Conservation (phyloP, 768 basidiomycete species). For the Kwoniella sp. region DNA sequence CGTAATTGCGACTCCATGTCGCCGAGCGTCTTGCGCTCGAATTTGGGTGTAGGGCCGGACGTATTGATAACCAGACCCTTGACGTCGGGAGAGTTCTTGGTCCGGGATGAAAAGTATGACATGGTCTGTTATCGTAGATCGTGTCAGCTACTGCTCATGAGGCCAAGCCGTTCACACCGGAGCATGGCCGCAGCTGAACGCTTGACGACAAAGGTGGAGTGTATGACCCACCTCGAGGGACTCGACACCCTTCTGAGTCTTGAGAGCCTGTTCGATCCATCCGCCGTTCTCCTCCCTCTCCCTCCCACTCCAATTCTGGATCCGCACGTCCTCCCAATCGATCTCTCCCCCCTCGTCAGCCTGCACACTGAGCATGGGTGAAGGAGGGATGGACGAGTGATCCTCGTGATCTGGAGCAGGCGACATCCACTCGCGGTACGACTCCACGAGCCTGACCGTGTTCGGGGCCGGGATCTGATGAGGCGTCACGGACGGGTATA, state of each 20-base stretch:
- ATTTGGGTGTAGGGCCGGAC: conserved; percentile 6
- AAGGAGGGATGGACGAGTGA: conserved; percentile 20
- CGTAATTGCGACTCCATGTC: conserved; percentile 27
- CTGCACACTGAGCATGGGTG: conserved; percentile 25
- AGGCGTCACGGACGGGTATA: conserved; percentile 12
- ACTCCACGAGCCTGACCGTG: conserved; percentile 20
- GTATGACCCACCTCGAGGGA: conserved; percentile 25
- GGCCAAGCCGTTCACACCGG: not conserved
- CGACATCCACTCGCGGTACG: conserved; percentile 29
- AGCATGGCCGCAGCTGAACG: too few relatives aligned
- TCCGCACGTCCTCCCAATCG: conserved; percentile 40
- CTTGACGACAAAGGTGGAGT: not conserved
- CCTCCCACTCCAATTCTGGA: conserved; percentile 33
- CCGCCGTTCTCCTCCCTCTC: conserved; percentile 34
- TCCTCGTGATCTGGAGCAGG: conserved; percentile 25
- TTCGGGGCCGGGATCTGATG: conserved; percentile 1
- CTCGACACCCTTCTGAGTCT: conserved; percentile 25
- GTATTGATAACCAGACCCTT: conserved; percentile 21
- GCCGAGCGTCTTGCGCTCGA: conserved; percentile 21
- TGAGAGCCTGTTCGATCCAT: conserved; percentile 22
- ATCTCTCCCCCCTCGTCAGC: conserved; percentile 21
- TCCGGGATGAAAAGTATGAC: conserved; percentile 13
- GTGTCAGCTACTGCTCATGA: not conserved
- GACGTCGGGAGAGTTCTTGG: conserved; percentile 21
- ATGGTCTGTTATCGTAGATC: conserved; percentile 5